phyloP scores from a whole-genome alignment of 2,329 filamentous ascomycete species.

The Nothopassalora personata region DNA sequence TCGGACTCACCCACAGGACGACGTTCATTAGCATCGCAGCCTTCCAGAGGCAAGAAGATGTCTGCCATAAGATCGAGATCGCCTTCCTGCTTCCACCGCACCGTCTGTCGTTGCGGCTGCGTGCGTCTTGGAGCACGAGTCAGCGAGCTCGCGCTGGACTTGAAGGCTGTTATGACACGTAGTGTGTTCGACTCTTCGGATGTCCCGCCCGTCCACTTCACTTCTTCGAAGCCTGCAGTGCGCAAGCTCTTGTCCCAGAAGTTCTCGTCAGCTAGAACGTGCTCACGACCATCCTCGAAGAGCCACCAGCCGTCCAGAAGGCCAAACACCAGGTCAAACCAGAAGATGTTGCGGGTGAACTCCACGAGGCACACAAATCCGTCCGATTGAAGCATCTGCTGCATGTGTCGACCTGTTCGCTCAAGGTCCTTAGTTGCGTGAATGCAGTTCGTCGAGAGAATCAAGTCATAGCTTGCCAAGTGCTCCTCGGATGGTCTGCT shows the following conservation, averaged over 20 bases:
- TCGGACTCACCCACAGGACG: not conserved
- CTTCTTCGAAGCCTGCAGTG: conserved; percentile 30
- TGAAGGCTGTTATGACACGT: not conserved
- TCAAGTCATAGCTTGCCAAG: conserved; percentile 27
- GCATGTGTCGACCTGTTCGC: not conserved
- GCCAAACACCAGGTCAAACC: conserved; percentile 34
- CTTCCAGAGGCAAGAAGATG: not conserved
- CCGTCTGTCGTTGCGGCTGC: not conserved
- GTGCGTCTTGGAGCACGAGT: not conserved
- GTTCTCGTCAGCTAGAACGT: conserved; percentile 22
- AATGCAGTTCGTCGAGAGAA: conserved; percentile 35
- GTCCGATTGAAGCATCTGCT: not conserved
- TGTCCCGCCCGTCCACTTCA: conserved; percentile 33
- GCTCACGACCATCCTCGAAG: conserved; percentile 35
- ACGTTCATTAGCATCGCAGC: not conserved
- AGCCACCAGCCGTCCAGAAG: conserved; percentile 38
- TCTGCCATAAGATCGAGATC: not conserved
- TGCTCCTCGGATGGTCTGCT: conserved; percentile 22
- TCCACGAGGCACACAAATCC: not conserved
- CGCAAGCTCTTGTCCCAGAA: conserved; percentile 25
- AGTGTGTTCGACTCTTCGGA: not conserved
- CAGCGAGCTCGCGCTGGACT: not conserved
- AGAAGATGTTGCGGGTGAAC: conserved; percentile 5
- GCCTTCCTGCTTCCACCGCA: not conserved
- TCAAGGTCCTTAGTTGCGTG: conserved; percentile 29